Evolutionary conservation across 768 basidiomycete species (phyloP), one percentile per base, ranked within the genome.

Genomic region (Myochromella boudieri): DNA sequence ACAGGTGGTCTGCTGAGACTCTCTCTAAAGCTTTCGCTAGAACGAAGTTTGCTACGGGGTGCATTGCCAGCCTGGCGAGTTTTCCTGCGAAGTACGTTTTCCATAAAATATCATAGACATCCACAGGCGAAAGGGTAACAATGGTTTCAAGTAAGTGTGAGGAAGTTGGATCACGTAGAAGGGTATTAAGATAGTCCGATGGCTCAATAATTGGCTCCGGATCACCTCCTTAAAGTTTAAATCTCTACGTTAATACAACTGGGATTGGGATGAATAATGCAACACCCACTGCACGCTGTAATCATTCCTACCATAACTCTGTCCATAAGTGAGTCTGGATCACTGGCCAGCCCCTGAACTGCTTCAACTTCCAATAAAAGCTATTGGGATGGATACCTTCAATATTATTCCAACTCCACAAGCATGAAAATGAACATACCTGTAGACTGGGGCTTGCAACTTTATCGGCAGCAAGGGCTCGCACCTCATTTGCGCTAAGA

Each of bases 41-140:
- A 17, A 97, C 94, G 57, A 93, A 99, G 60, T 98, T 99, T 10
- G 91, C 93, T 2, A 95, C 88, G 2, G 95, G 92, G 64, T 99
- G 95, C 15, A 77, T 71, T 14, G 87, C 84, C 22, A 97, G 70
- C 46, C 85, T 78, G 3, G 76, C 66, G 28, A 97, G 70, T 52
- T 84, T 83, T n/a, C 82, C 82, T 34, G 68, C 64, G 61, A 98
- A 86, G 66, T 97, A 95, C 0, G 77, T 76, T 2, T 67, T 58
- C 95, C 95, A 98, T 4, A 97, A 59, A 0, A 73, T 57, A 25
- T 67, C 60, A 59, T 95, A 94, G 1, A 84, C 75, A 14, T 66
- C 57, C 5, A 72, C 65, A 0, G 91, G 84, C 14, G 83, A 78
- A 40, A 78, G 76, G 4, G 68, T 65, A 18, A 94, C 78, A 25